phyloP scores from a whole-genome alignment of 1,284 basidiomycete species.

The Irpex lacteus region DNA sequence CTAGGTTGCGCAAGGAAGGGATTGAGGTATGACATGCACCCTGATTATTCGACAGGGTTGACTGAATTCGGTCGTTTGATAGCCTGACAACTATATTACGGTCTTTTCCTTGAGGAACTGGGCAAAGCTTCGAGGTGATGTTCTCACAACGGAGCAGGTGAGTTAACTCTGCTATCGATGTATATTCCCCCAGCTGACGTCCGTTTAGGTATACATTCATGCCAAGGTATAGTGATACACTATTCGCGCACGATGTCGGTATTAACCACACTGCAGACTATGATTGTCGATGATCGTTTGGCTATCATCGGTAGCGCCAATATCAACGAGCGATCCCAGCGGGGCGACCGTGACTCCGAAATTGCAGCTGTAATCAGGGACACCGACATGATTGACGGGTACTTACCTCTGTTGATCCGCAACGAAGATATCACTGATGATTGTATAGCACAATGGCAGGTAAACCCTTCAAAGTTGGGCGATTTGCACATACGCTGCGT shows the following conservation, averaged over 20 bases:
- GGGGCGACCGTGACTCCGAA: constrained; percentile 97
- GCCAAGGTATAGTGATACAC: constrained; percentile 49
- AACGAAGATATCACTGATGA: too few species aligned
- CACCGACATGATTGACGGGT: constrained; percentile 95
- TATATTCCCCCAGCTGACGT: background rate
- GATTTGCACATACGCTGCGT: constrained; percentile 93
- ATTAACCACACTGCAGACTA: constrained; percentile 39
- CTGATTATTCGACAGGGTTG: too few species aligned
- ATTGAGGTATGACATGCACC: too few species aligned
- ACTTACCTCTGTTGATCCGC: too few species aligned
- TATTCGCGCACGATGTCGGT: constrained; percentile 1
- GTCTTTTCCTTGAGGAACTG: constrained; percentile 93
- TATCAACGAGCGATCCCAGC: constrained; percentile 95
- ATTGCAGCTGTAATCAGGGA: constrained; percentile 91
- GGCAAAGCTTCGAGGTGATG: constrained; percentile 86
- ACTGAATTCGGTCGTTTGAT: too few species aligned
- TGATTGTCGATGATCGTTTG: constrained; percentile 94
- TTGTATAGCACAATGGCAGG: constrained; percentile 86
- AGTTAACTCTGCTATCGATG: constrained; percentile 3
- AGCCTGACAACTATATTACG: constrained; percentile 93
- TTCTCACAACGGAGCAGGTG: constrained; percentile 86
- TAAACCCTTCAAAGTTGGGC: constrained; percentile 91
- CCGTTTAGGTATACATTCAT: constrained; percentile 79
- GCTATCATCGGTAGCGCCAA: constrained; percentile 99
- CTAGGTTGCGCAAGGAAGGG: constrained; percentile 80